Evolutionary conservation across 495 filamentous ascomycete species (phyloP), one percentile per base, ranked within the genome.

Genomic region (Aspergillus funiculosus): DNA sequence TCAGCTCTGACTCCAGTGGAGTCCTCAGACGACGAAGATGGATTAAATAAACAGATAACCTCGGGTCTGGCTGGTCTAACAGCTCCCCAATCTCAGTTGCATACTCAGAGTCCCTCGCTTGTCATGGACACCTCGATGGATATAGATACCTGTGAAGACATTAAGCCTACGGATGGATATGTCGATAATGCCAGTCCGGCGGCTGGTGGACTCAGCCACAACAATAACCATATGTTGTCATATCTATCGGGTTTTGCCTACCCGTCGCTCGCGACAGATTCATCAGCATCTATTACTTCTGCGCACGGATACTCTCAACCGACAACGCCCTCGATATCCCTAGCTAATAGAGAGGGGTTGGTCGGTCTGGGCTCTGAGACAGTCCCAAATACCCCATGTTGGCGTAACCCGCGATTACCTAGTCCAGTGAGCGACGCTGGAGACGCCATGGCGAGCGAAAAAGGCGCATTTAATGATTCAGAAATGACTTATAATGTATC

Each of bases 351-450:
- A 1, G 14, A 10, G 5, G 22, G 6, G n/a, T 34, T 28, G 15
- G 21, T 13, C 18, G 24, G 17, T 40, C 11, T 15, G 38, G 4
- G 14, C 32, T 9, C 9, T 25, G 10, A 17, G 1, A 10, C 18
- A 50, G 42, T 42, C 67, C 20, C 68, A 19, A 63, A 65, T 51
- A 51, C 63, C 4, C 58, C 58, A 5, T 67, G 67, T 59, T 67
- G 68, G 38, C 70, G 75, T 51, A 72, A 72, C 59, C 69, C 77
- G 13, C 76, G 78, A 26, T 72, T 87, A 6, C 84, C 83, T 3
- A 87, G 81, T 18, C 85, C 85, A 4, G 81, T 86, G 46, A 83
- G 77, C 43, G 84, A 89, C 51, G 76, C 72, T 44, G 82, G 78
- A 45, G 72, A 73, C 77, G 54, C 70, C 67, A 15, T 53, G 42